A percentile compares a stretch with the other conserved stretches of the same genome.
Conservation (phyloP, 257 asterid genomes). For the Nicotiana obtusifolia region DNA sequence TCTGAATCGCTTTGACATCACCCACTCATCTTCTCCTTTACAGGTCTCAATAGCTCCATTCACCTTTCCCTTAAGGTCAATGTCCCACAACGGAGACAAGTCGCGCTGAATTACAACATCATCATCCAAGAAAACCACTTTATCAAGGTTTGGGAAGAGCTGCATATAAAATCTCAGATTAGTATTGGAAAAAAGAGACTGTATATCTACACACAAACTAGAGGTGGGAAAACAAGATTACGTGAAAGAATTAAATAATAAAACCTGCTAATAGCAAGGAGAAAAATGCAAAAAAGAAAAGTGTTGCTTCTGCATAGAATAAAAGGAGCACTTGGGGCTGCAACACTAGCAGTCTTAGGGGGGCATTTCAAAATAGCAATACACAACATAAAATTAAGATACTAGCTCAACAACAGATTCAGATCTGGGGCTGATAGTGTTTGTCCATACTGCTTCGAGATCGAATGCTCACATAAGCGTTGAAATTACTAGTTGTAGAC, state of each 20-base stretch:
- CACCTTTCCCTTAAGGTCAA: constrained; percentile 29
- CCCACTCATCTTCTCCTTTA: constrained; percentile 27
- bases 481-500: not conserved
- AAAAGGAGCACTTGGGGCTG: not conserved
- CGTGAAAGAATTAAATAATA: not conserved
- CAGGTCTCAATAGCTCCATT: constrained; percentile 35
- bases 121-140: constrained; percentile 96
- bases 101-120: constrained; percentile 67
- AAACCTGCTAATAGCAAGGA: not conserved
- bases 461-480: not conserved
- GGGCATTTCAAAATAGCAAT: constrained; percentile 3
- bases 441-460: not conserved
- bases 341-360: not conserved
- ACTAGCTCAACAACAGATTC: not conserved
- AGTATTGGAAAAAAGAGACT: not conserved
- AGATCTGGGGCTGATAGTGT: not conserved
- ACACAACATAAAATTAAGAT: not conserved
- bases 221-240: not conserved
- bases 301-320: not conserved
- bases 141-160: constrained; percentile 91
- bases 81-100: constrained; percentile 28
- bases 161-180: constrained; percentile 30
- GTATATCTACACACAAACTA: not conserved
- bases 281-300: not conserved
- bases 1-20: constrained; percentile 25